These are phyloP conservation scores for Striga hermonthica DNA, from an alignment of 305 asterid species.

Conservation along the genomic window DNA sequence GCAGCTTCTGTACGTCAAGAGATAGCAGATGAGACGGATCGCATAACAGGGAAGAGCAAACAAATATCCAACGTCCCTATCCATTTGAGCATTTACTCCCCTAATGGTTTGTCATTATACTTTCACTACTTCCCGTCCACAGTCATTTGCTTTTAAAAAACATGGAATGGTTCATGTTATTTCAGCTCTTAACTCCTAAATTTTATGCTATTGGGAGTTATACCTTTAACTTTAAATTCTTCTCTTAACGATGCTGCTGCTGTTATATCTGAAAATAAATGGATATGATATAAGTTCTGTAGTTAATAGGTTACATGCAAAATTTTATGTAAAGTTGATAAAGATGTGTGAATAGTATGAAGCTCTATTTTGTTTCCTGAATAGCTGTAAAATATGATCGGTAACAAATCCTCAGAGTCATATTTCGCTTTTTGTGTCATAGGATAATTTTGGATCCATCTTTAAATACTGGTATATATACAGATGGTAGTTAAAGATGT, in stretches of 20 bases:
- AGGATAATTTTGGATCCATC: slow-evolving; percentile 2
- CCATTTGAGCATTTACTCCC: slow-evolving; percentile 95
- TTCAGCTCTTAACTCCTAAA: slow-evolving; percentile 11
- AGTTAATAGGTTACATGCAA: background rate
- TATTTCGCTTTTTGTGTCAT: slow-evolving; percentile 17
- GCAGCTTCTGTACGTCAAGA: slow-evolving; percentile 91
- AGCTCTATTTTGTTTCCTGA: background rate
- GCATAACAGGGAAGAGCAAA: slow-evolving; percentile 83
- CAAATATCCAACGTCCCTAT: slow-evolving; percentile 87
- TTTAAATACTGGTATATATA: slow-evolving; percentile 1
- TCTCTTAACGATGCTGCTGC: slow-evolving; percentile 7
- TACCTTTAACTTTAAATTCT: slow-evolving; percentile 20
- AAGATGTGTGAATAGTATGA: slow-evolving; percentile 15
- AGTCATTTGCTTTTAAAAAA: slow-evolving; percentile 23
- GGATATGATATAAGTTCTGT: slow-evolving; percentile 12
- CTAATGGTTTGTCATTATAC: slow-evolving; percentile 61
- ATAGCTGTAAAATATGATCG: background rate
- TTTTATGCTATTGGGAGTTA: slow-evolving; percentile 20
- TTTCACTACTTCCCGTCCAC: slow-evolving; percentile 26
- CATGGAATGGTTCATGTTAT: slow-evolving; percentile 12
- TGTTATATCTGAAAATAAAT: slow-evolving; percentile 10
- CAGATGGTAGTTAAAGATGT: slow-evolving; percentile 8
- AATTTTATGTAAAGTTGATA: slow-evolving; percentile 17
- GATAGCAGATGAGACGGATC: slow-evolving; percentile 95
- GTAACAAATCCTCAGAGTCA: slow-evolving; percentile 1